Evolutionary conservation across 164 flowering plant genomes (phyloP), one percentile per base, ranked within the genome.

Genomic region (Dillenia suffruticosa): DNA sequence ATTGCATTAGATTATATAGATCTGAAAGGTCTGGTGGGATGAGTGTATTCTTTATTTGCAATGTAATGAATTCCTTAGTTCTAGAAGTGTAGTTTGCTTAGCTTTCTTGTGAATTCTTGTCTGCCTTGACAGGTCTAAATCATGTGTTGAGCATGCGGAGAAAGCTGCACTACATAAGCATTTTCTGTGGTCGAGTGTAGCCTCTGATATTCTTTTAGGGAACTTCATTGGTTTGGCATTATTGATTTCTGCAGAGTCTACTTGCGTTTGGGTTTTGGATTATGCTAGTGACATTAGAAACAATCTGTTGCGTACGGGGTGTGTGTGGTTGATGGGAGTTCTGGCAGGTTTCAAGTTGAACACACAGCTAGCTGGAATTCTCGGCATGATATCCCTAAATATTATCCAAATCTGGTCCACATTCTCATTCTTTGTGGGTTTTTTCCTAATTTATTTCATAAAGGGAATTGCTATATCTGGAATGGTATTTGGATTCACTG

Each of bases 321-420:
- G 92, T 78, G 98, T 87, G 63, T 92, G 97, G 97, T 80, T 92
- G 68, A 95, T 95, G 98, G 99, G 97, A 67, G 86, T 82, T 54
- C 99, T 98, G 13, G 99, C 99, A 17, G 98, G 99, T 68, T 95
- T 95, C 74, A 92, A 95, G 78, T 78, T 95, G 73, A 92, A 92
- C 72, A 88, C 84, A 3, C 98, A 92, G 74, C 77, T 92, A 54
- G 99, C 99, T 9, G 81, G 77, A 61, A 69, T 92, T 62, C 75
- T 95, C 65, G 95, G 98, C 65, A 79, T 83, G 74, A 55, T 86
- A 14, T 90, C 95, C 61, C 86, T 95, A 13, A 85, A 85, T 81
- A 82, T 77, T 2, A 87, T 92, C 63, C 99, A 92, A 63, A 84
- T 92, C 48, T 95, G 99, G 98, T 90, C 97, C 61, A 85, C 98